phyloP scores from a whole-genome alignment of 1,284 basidiomycete genomes.

The Phlebopus sp. region DNA sequence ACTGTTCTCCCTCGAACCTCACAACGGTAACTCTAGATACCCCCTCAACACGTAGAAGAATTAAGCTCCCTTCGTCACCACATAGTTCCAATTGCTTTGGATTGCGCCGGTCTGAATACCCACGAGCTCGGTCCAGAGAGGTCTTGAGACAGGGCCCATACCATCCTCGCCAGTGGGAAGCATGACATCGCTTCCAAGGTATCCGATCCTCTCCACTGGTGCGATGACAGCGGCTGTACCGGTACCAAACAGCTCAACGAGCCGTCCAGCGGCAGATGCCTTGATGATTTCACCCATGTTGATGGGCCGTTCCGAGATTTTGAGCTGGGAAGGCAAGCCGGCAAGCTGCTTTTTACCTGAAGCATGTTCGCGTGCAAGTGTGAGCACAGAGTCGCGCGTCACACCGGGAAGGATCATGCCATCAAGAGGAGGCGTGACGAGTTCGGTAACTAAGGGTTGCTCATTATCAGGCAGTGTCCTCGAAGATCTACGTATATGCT shows the following conservation, averaged over 20 bases:
- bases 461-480: neutral
- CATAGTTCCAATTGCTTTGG: constrained; percentile 79
- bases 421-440: constrained; percentile 90
- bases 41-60: neutral
- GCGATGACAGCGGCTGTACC: constrained; percentile 91
- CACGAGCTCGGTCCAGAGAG: constrained; percentile 82
- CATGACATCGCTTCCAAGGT: constrained; percentile 78
- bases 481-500: constrained; percentile 19
- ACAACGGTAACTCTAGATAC: neutral
- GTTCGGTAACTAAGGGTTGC: constrained; percentile 55
- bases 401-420: constrained; percentile 97
- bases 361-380: constrained; percentile 76
- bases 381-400: constrained; percentile 88
- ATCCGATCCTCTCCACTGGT: constrained; percentile 84
- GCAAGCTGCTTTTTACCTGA: constrained; percentile 55
- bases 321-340: constrained; percentile 66
- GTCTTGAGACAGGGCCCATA: constrained; percentile 82
- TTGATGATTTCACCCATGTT: constrained; percentile 87
- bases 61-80: constrained; percentile 38
- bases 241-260: constrained; percentile 92
- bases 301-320: constrained; percentile 81
- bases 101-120: constrained; percentile 89
- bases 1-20: neutral
- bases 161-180: constrained; percentile 88
- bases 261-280: constrained; percentile 64